These are phyloP conservation scores for Quercus lobata DNA, from an alignment of 331 rosid species.

Conservation along the genomic window DNA sequence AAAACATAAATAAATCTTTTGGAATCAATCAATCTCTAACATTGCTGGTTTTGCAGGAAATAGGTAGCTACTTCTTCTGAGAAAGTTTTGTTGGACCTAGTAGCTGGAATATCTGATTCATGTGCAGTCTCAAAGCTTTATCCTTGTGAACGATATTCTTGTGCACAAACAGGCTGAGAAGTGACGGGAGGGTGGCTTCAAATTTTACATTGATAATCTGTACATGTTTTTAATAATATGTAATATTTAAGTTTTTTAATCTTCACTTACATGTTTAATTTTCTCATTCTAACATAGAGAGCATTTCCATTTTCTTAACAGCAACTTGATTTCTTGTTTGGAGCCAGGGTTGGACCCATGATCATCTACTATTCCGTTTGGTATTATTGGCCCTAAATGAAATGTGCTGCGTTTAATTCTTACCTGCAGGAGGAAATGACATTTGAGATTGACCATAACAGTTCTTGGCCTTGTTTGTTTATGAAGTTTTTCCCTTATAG, in stretches of 20 bases:
- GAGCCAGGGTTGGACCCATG: background rate
- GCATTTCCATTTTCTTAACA: background rate
- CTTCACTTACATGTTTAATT: background rate
- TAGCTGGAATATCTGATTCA: background rate
- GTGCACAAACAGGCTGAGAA: background rate
- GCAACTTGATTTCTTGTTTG: background rate
- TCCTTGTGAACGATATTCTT: constrained; percentile 5
- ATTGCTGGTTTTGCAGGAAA: background rate
- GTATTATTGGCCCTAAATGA: too few relatives aligned
- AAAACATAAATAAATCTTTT: background rate
- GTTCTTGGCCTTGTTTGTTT: too few relatives aligned
- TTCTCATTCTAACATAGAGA: background rate
- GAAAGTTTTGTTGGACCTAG: background rate
- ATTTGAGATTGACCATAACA: too few relatives aligned
- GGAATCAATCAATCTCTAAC: background rate
- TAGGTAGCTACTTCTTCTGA: background rate
- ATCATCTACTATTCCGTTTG: background rate
- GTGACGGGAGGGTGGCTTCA: too few relatives aligned
- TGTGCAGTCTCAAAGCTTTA: background rate
- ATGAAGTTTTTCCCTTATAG: too few relatives aligned
- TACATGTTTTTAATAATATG: background rate
- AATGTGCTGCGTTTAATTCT: too few relatives aligned
- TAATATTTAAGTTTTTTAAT: background rate
- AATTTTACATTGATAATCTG: background rate
- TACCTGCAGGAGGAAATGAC: too few relatives aligned